phyloP scores from a whole-genome alignment of 2,329 filamentous ascomycete genomes.

The Mariannaea sp. region DNA sequence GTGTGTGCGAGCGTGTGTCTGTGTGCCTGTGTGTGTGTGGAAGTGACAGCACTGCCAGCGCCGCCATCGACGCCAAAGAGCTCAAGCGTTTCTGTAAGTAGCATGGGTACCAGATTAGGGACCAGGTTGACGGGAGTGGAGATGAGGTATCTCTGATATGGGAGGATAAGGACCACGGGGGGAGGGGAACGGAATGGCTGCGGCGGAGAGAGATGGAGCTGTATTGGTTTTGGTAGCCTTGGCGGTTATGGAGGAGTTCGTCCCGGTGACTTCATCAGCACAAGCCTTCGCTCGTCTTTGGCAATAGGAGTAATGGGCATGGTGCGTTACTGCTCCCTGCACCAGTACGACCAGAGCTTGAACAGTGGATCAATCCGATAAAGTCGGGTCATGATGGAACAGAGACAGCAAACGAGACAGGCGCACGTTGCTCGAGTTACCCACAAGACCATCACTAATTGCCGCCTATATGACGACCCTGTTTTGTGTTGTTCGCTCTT shows the following conservation, averaged over 20 bases:
- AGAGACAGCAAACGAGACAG: background rate
- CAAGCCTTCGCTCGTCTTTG: background rate
- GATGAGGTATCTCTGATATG: too few species aligned
- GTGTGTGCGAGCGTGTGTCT: too few species aligned
- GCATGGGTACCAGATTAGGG: too few species aligned
- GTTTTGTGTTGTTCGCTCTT: background rate
- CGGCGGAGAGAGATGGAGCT: slow-evolving; percentile 3
- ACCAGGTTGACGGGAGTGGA: too few species aligned
- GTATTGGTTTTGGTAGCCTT: background rate
- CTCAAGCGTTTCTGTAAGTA: background rate
- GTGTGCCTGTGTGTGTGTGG: too few species aligned
- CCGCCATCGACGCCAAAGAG: background rate
- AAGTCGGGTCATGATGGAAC: too few species aligned
- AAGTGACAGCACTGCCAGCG: background rate
- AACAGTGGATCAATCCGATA: slow-evolving; percentile 1
- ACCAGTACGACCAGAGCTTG: slow-evolving; percentile 9
- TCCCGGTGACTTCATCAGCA: slow-evolving; percentile 15
- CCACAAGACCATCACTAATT: too few species aligned
- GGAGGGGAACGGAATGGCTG: slow-evolving; percentile 24
- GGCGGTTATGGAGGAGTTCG: background rate
- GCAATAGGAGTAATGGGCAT: too few species aligned
- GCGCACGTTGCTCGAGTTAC: background rate
- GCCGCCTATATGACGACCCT: background rate
- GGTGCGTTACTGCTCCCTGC: slow-evolving; percentile 2
- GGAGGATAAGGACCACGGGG: slow-evolving; percentile 24